Evolutionary conservation across 1,284 basidiomycete species (phyloP).

Genomic region (Ceratobasidium papillatum): DNA sequence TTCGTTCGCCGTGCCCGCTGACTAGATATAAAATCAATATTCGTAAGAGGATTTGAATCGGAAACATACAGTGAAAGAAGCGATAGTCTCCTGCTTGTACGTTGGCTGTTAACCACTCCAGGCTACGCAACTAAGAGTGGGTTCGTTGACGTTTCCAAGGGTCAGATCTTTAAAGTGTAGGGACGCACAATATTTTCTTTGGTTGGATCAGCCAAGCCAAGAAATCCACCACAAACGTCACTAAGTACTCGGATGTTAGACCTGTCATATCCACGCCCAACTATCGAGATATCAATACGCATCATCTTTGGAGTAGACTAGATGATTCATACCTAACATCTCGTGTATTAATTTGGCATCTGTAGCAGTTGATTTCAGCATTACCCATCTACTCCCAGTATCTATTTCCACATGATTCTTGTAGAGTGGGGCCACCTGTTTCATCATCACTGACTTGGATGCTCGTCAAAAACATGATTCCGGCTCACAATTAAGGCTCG

Average conservation of each 20-base stretch:
- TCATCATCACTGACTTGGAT: neutral
- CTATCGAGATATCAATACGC: neutral
- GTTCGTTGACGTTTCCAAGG: too few species aligned
- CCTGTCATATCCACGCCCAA: neutral
- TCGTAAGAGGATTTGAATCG: neutral
- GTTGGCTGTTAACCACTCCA: neutral
- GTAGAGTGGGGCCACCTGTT: neutral
- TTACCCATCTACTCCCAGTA: neutral
- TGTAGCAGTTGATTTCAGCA: neutral
- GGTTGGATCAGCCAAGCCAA: neutral
- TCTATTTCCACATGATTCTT: neutral
- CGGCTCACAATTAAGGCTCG: neutral
- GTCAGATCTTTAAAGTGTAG: neutral
- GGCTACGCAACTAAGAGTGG: neutral
- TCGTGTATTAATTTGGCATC: neutral
- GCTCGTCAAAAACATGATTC: neutral
- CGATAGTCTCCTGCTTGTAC: neutral
- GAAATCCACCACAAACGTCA: constrained; percentile 3
- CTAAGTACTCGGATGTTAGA: neutral
- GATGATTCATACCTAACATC: neutral
- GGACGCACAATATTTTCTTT: neutral
- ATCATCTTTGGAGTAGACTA: neutral
- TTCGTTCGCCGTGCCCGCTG: constrained; percentile 9
- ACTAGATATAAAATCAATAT: neutral
- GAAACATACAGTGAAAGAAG: constrained; percentile 14